These are phyloP conservation scores for Skeletonema potamos DNA, from an alignment of 108 stramenopile genomes.

Conservation along the genomic window DNA sequence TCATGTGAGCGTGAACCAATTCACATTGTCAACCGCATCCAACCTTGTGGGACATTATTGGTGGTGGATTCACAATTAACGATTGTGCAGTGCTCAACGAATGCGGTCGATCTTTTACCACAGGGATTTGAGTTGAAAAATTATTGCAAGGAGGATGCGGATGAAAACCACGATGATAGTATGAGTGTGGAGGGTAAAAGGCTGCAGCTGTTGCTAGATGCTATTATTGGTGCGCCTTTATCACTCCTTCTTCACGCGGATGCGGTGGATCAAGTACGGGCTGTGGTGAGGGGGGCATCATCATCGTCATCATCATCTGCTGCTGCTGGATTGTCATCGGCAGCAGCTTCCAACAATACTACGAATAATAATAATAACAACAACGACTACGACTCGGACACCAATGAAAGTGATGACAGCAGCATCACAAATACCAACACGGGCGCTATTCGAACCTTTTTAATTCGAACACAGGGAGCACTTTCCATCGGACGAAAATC, in stretches of 20 bases:
- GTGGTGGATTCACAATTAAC: slow-evolving; percentile 2
- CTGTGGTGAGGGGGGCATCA: background rate
- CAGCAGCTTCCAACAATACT: no score
- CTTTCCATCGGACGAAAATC: slow-evolving; percentile 2
- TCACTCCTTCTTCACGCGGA: background rate
- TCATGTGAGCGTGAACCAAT: slow-evolving; percentile 24
- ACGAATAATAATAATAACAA: no score
- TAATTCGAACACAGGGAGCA: slow-evolving; percentile 2
- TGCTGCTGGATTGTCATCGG: no score
- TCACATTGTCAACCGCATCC: slow-evolving; percentile 35
- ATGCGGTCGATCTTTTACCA: slow-evolving; percentile 18
- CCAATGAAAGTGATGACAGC: background rate
- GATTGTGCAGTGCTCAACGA: slow-evolving; percentile 27
- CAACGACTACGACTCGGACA: background rate
- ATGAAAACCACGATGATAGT: background rate
- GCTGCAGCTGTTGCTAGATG: background rate
- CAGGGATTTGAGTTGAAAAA: background rate
- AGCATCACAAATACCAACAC: background rate
- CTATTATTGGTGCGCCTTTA: background rate
- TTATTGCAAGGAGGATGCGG: background rate
- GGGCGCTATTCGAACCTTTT: slow-evolving; percentile 8
- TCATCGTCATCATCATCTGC: background rate
- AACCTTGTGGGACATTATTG: slow-evolving; percentile 15
- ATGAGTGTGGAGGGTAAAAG: background rate
- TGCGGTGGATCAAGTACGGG: background rate